Evolutionary conservation across 352 stramenopile genomes (phyloP).

Genomic region (Thraustochytrium striatum): DNA sequence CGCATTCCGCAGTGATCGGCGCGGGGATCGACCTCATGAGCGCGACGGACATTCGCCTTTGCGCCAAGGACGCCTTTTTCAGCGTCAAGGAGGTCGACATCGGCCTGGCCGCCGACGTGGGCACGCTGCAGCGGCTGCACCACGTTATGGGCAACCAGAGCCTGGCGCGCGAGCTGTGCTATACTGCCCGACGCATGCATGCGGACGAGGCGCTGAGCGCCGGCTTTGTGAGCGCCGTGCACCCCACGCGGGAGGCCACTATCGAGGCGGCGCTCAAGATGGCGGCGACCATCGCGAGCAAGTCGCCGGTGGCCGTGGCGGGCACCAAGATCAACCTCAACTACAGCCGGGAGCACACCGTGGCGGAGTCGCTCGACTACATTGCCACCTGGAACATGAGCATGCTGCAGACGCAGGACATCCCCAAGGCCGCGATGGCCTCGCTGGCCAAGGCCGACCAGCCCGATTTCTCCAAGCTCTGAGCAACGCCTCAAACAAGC

Average conservation of each 20-base stretch:
- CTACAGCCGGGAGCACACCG: constrained; percentile 64
- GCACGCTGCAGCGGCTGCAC: constrained; percentile 59
- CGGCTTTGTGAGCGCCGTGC: constrained; percentile 55
- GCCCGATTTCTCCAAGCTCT: constrained; percentile 52
- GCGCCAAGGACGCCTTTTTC: constrained; percentile 55
- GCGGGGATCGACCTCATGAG: constrained; percentile 57
- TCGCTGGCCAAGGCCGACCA: constrained; percentile 26
- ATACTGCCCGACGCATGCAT: constrained; percentile 54
- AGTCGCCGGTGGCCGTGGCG: constrained; percentile 59
- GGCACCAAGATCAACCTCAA: constrained; percentile 66
- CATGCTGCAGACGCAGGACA: constrained; percentile 65
- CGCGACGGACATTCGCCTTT: constrained; percentile 57
- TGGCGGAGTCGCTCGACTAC: constrained; percentile 62
- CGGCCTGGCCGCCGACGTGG: constrained; percentile 59
- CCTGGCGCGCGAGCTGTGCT: constrained; percentile 58
- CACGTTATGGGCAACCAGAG: constrained; percentile 59
- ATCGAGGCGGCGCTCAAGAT: constrained; percentile 44
- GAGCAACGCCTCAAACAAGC: not conserved
- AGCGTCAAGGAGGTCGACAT: constrained; percentile 60
- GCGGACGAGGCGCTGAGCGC: constrained; percentile 53
- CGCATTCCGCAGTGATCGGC: constrained; percentile 58
- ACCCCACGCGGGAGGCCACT: constrained; percentile 13
- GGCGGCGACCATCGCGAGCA: constrained; percentile 54
- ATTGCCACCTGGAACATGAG: constrained; percentile 63
- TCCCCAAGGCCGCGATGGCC: constrained; percentile 57